Evolutionary conservation across 306 rosid genomes (phyloP).

Genomic region (Mimosa bimucronata): DNA sequence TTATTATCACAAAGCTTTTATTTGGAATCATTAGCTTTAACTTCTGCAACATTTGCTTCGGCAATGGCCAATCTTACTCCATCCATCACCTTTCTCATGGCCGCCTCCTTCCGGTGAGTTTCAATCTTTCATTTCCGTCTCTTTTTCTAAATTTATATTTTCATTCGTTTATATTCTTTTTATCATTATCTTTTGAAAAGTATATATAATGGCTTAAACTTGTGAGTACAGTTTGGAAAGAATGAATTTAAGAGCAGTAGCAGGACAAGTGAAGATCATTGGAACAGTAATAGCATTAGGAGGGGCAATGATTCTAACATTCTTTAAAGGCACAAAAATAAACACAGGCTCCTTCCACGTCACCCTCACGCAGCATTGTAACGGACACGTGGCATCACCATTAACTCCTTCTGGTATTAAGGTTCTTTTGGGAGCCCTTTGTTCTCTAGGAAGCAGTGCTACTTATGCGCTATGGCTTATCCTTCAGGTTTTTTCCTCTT

Average conservation of each 20-base stretch:
- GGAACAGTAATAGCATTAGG: constrained; percentile 51
- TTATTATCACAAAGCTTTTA: constrained; percentile 62
- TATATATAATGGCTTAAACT: background rate
- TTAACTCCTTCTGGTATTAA: background rate
- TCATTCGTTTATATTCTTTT: background rate
- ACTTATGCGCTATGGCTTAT: constrained; percentile 48
- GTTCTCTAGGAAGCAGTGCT: constrained; percentile 37
- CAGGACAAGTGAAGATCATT: constrained; percentile 51
- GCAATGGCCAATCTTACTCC: constrained; percentile 72
- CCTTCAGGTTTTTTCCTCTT: constrained; percentile 40
- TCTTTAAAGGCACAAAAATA: constrained; percentile 46
- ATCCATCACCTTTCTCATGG: constrained; percentile 69
- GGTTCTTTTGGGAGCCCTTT: constrained; percentile 11
- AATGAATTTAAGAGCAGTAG: constrained; percentile 30
- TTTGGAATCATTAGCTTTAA: too few species aligned
- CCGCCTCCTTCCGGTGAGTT: constrained; percentile 51
- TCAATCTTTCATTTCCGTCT: background rate
- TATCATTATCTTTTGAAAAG: background rate
- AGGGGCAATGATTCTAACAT: constrained; percentile 54
- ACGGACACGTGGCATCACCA: background rate
- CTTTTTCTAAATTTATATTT: background rate
- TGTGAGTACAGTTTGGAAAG: constrained; percentile 39
- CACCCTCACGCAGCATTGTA: constrained; percentile 26
- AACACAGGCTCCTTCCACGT: constrained; percentile 36
- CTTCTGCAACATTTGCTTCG: too few species aligned